Conservation (phyloP, 148 eudicot species). For the Vaccinium vitisidaea region DNA sequence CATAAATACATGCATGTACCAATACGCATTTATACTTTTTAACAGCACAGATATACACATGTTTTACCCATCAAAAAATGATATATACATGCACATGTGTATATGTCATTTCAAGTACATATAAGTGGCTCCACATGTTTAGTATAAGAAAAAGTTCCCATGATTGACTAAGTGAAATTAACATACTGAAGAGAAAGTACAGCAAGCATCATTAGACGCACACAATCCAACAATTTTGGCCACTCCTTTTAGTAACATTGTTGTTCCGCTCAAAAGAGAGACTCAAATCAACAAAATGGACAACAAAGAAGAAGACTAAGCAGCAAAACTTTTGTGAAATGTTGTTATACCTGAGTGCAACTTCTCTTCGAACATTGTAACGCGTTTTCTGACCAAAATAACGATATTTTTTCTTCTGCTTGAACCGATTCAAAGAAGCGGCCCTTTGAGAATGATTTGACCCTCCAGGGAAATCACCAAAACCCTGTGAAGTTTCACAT, state of each 20-base stretch:
- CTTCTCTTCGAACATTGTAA: conserved; percentile 84
- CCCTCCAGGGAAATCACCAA: conserved; percentile 48
- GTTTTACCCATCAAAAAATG: not conserved
- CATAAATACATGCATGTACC: too few species aligned
- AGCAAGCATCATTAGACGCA: not conserved
- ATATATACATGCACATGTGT: not conserved
- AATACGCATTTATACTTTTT: not conserved
- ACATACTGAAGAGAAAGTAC: not conserved
- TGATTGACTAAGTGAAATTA: not conserved
- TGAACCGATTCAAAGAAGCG: conserved; percentile 77
- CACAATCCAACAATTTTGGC: too few species aligned
- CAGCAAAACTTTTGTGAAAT: not conserved
- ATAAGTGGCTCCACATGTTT: not conserved
- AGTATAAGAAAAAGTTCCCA: not conserved
- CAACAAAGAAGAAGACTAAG: not conserved
- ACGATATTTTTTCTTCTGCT: conserved; percentile 86
- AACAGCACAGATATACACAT: not conserved
- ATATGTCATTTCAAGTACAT: not conserved
- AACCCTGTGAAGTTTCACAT: conserved; percentile 32
- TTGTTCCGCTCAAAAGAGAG: not conserved
- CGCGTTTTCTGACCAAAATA: conserved; percentile 84
- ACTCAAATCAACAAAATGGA: not conserved
- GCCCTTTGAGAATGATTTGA: conserved; percentile 67
- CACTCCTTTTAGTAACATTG: not conserved
- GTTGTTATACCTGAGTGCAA: conserved; percentile 64